Percentiles rank a stretch among this genome's conserved stretches.
Conservation (phyloP, 768 basidiomycete genomes). For the Chalciporus pseudorubinellus region DNA sequence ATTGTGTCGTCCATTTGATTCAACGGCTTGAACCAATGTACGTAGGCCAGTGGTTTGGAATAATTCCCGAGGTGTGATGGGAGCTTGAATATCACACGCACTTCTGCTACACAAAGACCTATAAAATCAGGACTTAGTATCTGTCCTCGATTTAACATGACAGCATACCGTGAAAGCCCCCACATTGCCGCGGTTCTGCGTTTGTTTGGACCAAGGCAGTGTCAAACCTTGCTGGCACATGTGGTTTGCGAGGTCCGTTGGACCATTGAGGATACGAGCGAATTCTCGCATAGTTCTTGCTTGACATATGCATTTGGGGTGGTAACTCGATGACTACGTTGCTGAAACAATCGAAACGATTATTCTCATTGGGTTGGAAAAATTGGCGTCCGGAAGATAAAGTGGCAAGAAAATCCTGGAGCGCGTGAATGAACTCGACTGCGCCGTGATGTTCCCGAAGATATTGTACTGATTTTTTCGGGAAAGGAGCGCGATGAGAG, state of each 20-base stretch:
- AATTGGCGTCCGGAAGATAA: neutral
- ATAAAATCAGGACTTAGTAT: too few relatives aligned
- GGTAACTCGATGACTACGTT: neutral
- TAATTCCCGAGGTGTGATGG: constrained; percentile 12
- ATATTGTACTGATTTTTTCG: too few relatives aligned
- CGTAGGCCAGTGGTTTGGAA: constrained; percentile 23
- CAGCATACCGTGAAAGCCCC: neutral
- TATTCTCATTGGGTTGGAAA: neutral
- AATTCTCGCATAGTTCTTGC: too few relatives aligned
- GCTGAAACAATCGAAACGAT: neutral
- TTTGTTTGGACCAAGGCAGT: too few relatives aligned
- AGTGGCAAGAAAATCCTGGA: neutral
- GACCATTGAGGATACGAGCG: neutral
- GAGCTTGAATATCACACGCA: constrained; percentile 28
- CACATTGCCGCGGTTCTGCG: too few relatives aligned
- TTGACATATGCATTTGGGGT: neutral
- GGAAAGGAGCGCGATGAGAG: neutral
- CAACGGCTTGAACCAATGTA: constrained; percentile 24
- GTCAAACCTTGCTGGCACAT: too few relatives aligned
- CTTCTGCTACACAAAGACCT: constrained; percentile 26
- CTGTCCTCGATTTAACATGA: too few relatives aligned
- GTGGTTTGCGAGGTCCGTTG: neutral
- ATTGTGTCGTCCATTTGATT: neutral
- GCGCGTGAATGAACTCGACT: neutral
- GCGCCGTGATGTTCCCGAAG: neutral